Conservation (phyloP, 208 protist species). For the Leishmania martiniquensis region DNA sequence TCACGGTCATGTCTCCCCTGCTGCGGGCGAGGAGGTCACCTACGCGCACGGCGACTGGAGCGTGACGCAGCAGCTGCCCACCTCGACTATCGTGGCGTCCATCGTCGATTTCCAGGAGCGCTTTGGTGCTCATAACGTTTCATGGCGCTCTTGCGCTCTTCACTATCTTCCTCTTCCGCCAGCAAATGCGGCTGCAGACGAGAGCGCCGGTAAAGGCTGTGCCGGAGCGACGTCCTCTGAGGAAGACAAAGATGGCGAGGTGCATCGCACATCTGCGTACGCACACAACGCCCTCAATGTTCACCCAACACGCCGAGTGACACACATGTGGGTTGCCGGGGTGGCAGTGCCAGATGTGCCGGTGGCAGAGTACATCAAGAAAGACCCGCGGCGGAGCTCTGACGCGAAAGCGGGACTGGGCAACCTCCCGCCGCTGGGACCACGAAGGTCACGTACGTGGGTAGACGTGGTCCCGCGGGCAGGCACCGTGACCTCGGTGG, state of each 20-base stretch:
- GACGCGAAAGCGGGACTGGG: not conserved
- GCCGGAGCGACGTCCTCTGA: not conserved
- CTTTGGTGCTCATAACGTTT: slow-evolving; percentile 34
- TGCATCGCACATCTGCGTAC: slow-evolving; percentile 29
- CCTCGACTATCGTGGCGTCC: slow-evolving; percentile 23
- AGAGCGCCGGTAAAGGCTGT: not conserved
- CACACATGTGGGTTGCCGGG: slow-evolving; percentile 34
- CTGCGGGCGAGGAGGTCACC: not conserved
- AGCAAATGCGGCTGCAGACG: not conserved
- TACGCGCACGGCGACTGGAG: slow-evolving; percentile 18
- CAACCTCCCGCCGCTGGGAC: not conserved
- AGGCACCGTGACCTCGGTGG: slow-evolving; percentile 15
- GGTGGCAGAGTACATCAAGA: not conserved
- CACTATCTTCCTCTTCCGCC: slow-evolving; percentile 12
- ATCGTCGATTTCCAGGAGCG: slow-evolving; percentile 31
- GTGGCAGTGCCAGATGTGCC: slow-evolving; percentile 14
- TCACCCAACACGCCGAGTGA: slow-evolving; percentile 27
- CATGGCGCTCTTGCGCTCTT: slow-evolving; percentile 14
- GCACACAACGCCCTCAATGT: slow-evolving; percentile 39
- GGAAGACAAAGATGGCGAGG: slow-evolving; percentile 6
- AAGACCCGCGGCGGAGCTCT: not conserved
- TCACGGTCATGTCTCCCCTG: not conserved
- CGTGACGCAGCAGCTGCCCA: slow-evolving; percentile 30
- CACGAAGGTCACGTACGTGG: slow-evolving; percentile 20
- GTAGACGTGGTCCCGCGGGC: slow-evolving; percentile 30